Base-by-base conservation (phyloP, 2,329 filamentous ascomycete species). In the Fusarium coffeatum region DNA sequence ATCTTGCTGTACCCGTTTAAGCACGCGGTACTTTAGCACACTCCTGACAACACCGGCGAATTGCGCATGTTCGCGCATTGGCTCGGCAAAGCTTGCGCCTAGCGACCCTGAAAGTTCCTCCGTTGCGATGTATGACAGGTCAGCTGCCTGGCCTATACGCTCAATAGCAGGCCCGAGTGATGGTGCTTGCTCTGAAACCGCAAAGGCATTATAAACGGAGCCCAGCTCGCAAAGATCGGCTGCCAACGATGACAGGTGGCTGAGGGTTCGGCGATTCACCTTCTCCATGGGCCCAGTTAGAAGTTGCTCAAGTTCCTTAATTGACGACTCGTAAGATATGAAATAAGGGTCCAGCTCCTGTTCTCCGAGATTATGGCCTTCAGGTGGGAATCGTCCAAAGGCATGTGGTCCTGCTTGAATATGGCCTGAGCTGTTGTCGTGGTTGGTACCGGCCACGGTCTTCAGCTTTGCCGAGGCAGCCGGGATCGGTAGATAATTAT, bases 331-430 rank as follows among this genome's bases (percentile, higher is more conserved):
- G 72, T 97, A 99, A 40, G 93, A 92, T 63, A 95, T 90, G 80
- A 99, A 99, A 79, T 98, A 99, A 3, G 94, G 94, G 76, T 99
- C 96, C 18, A 99, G 86, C 55, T 98, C 95, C 74, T 94, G 90
- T 78, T 99, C 97, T 71, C 88, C 92, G 56, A 98, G 82, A 55
- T 89, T 88, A 67, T 90, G 88, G 4, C 90, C 87, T 27, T 93
- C 90, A 0, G 93, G 91, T 7, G 96, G 96, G 71, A 99, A 98
- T 18, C 94, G 90, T 22, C 89, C 89, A 71, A 93, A 90, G 12
- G 91, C 81, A 74, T 93, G 92, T 3, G 83, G 80, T 15, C 82
- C 81, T 37, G 76, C 77, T 65, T 78, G 82, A 47, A 78, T 77
- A 65, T 77, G 81, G 51, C 77, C 83, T 66, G 78, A 71, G 55